Evolutionary conservation across 2,329 filamentous ascomycete species (phyloP), one percentile per base, ranked within the genome.

Genomic region (Paecilomyces sp.): DNA sequence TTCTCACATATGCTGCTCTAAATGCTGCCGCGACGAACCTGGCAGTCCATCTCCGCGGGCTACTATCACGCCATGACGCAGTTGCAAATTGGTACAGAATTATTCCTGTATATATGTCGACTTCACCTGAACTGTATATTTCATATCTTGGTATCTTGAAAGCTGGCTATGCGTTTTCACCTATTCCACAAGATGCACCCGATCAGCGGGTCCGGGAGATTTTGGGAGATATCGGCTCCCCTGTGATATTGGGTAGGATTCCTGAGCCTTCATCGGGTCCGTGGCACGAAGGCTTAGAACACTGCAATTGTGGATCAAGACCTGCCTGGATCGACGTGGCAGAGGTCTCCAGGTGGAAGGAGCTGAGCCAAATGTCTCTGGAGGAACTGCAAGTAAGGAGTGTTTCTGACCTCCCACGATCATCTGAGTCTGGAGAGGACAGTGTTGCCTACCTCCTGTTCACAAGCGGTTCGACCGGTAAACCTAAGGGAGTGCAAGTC

Each of bases 71-170:
- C 9, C 34, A 47, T 11, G 41, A 33, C 6, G 33, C 51, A 13
- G 31, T 28, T 3, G 8, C 52, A 3, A 59, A 60, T 11, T 24
- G 59, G 54, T 59, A 61, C n/a, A 62, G 60, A 9, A 66, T 71
- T 31, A 65, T 71, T 55, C 68, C 68, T 12, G 67, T 71, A 31
- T 64, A 69, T 54, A 69, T 71, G 66, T 54, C 67, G 34, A 69
- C 68, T n/a, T 70, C 67, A 7, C 72, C 73, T 0, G 74, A 75
- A 61, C 67, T 77, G 3, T 77, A 76, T 58, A 67, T 74, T 25
- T 68, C 71, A 13, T 76, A 75, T 55, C 67, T 76, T 7, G 74
- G 64, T 22, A 62, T 68, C 60, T 63, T 76, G 13, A 76, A 76
- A 59, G 69, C 73, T 13, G 74, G 73, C 24, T 60, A 67, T 34